Percentiles rank a stretch among this genome's conserved stretches.
phyloP scores from a whole-genome alignment of 371 early-diverging fungal species.

The Mortierella sp. region DNA sequence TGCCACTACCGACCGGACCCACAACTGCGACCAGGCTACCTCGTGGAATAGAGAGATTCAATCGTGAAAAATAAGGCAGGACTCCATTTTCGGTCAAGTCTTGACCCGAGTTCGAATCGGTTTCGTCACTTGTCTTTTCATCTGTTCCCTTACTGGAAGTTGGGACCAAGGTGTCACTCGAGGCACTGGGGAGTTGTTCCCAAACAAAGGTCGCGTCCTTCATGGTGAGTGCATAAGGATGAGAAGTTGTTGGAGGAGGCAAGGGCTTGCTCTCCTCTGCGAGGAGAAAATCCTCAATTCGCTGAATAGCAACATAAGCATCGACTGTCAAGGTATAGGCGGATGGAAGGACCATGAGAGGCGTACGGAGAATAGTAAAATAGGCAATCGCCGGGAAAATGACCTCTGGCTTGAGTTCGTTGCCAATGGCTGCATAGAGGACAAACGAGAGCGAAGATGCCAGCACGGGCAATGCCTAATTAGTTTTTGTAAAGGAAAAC shows the following conservation, averaged over 20 bases:
- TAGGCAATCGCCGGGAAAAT: conserved; percentile 58
- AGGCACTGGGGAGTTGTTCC: conserved; percentile 54
- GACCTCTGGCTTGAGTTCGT: conserved; percentile 33
- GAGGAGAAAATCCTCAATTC: conserved; percentile 69
- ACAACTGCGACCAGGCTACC: conserved; percentile 65
- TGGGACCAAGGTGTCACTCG: conserved; percentile 11
- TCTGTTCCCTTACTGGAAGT: not conserved
- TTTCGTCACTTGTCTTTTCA: not conserved
- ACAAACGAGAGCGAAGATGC: conserved; percentile 56
- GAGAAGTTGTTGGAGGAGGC: conserved; percentile 48
- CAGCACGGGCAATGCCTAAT: conserved; percentile 64
- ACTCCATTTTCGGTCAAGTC: not conserved
- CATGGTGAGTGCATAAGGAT: conserved; percentile 50
- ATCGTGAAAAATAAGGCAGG: conserved; percentile 11
- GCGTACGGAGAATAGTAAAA: conserved; percentile 64
- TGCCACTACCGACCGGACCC: conserved; percentile 69
- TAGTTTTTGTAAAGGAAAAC: conserved; percentile 34
- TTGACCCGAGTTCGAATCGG: conserved; percentile 11
- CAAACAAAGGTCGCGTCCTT: conserved; percentile 66
- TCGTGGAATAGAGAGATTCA: conserved; percentile 55
- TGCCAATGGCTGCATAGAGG: conserved; percentile 49
- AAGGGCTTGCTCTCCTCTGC: conserved; percentile 68
- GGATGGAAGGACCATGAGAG: conserved; percentile 77
- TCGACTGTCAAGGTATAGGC: conserved; percentile 69
- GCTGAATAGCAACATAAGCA: conserved; percentile 67